Evolutionary conservation across 441 rosid genomes (phyloP).

Genomic region (Euphorbia schlechtendalii): DNA sequence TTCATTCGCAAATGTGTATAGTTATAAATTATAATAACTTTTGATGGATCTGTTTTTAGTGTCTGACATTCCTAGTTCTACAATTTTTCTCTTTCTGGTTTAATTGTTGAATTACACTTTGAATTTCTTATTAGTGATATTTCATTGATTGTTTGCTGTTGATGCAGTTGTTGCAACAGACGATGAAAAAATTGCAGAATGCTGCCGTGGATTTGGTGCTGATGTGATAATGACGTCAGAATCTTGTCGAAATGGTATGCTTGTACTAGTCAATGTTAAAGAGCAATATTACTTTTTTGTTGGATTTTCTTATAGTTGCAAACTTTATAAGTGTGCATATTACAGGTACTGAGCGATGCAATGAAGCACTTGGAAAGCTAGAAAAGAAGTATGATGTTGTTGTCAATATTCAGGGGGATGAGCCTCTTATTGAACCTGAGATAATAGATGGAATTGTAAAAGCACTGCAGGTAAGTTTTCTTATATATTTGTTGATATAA

Average conservation of each 20-base stretch:
- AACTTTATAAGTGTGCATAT: slow-evolving; percentile 7
- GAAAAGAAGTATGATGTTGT: slow-evolving; percentile 83
- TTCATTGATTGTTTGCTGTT: slow-evolving; percentile 35
- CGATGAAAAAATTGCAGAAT: slow-evolving; percentile 84
- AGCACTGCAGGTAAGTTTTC: slow-evolving; percentile 66
- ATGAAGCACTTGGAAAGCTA: slow-evolving; percentile 76
- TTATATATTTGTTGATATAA: not conserved
- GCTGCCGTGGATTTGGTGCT: slow-evolving; percentile 93
- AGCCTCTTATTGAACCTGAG: slow-evolving; percentile 95
- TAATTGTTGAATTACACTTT: not conserved
- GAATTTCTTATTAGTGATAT: not conserved
- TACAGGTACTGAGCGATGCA: slow-evolving; percentile 81
- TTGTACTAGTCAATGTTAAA: not conserved
- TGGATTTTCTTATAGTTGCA: slow-evolving; percentile 7
- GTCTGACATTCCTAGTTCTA: not conserved
- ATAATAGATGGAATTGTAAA: slow-evolving; percentile 88
- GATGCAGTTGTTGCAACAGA: slow-evolving; percentile 94
- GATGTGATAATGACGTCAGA: slow-evolving; percentile 95
- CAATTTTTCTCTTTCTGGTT: not conserved
- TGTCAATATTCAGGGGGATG: slow-evolving; percentile 95
- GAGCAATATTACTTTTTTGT: not conserved
- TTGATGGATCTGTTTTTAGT: not conserved
- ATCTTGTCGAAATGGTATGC: slow-evolving; percentile 73
- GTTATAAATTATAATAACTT: not conserved
- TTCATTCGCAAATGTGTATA: not conserved